Evolutionary conservation across 768 basidiomycete species (phyloP).

Genomic region (Grammothele lineata): DNA sequence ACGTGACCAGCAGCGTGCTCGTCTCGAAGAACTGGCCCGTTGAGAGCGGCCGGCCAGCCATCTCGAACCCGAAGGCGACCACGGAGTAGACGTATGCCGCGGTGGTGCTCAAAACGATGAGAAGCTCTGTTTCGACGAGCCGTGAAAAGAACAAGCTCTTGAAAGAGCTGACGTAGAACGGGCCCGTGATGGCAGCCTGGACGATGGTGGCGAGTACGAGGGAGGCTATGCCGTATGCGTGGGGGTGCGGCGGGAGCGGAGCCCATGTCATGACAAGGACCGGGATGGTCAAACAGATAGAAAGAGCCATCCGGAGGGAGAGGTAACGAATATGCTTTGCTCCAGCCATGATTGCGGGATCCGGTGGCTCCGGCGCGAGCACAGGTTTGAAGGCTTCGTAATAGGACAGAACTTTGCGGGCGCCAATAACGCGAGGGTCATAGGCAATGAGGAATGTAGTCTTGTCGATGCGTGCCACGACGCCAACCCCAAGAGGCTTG

Average conservation of each 20-base stretch:
- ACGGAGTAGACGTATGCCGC: conserved; percentile 39
- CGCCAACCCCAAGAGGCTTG: conserved; percentile 17
- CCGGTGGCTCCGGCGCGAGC: conserved; percentile 20
- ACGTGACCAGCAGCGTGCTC: conserved; percentile 36
- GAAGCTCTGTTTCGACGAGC: conserved; percentile 35
- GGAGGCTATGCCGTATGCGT: conserved; percentile 33
- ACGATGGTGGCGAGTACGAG: conserved; percentile 36
- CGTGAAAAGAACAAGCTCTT: conserved; percentile 33
- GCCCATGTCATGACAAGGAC: conserved; percentile 43
- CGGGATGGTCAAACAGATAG: conserved; percentile 33
- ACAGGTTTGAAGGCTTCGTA: conserved; percentile 25
- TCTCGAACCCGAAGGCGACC: conserved; percentile 33
- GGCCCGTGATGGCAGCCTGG: conserved; percentile 31
- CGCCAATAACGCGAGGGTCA: conserved; percentile 23
- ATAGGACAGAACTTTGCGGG: conserved; percentile 29
- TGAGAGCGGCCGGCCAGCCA: conserved; percentile 27
- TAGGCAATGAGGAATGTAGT: conserved; percentile 16
- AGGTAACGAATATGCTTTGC: conserved; percentile 29
- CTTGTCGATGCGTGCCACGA: conserved; percentile 10
- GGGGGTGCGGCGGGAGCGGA: conserved; percentile 28
- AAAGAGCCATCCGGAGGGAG: conserved; percentile 27
- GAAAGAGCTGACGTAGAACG: conserved; percentile 32
- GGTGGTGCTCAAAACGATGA: conserved; percentile 35
- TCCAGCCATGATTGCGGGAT: conserved; percentile 24
- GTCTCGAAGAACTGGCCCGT: conserved; percentile 40